Base-by-base conservation (phyloP, 139 green algal genomes). In the Diplosphaera chodatii region DNA sequence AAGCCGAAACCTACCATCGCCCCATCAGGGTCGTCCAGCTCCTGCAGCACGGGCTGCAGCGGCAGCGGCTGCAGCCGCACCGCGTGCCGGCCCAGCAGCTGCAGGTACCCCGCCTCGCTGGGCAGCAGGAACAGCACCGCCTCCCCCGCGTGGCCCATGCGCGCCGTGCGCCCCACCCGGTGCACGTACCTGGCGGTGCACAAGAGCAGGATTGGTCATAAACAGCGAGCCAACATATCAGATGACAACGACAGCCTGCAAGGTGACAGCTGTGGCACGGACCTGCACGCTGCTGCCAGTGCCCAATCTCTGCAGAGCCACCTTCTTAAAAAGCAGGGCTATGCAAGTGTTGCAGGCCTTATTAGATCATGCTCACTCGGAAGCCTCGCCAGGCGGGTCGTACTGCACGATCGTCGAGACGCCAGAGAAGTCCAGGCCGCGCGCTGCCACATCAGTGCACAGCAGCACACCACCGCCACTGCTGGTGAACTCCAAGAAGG, bases 381-480 rank as follows among this genome's bases (percentile, higher is more conserved):
- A 69, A 3, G 87, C 83, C 25, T 94, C 91, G 0, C 88, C 88
- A 1, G 94, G 90, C 25, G 93, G 79, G 73, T 98, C 94, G 64
- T 93, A 96, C 85, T 98, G 93, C 8, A 98, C 48, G 69, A 97
- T 97, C 63, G 67, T 69, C 32, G 82, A 84, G n/a, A 98, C 89
- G 21, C 76, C 80, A 10, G 91, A 90, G 75, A 98, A 98, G 84
- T 98, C 94, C 16, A 98, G 85, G 16, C 90, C 91, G 4, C 90
- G 74, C 0, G 91, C 90, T 3, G 90, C 90, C 23, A 97, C 89
- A 68, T 94, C 90, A 1, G 92, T 96, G 78, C 89, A 96, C 41
- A 96, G 74, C 67, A 97, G 78, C 63, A 95, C 85, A 3, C 86
- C 92, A 0, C 32, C 37, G 22, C 37, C 20, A 27, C 48, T 59